A percentile compares a stretch with the other conserved stretches of the same genome.
These are phyloP conservation scores for Apiospora arundinis DNA, from an alignment of 2,329 filamentous ascomycete species.

Conservation along the genomic window DNA sequence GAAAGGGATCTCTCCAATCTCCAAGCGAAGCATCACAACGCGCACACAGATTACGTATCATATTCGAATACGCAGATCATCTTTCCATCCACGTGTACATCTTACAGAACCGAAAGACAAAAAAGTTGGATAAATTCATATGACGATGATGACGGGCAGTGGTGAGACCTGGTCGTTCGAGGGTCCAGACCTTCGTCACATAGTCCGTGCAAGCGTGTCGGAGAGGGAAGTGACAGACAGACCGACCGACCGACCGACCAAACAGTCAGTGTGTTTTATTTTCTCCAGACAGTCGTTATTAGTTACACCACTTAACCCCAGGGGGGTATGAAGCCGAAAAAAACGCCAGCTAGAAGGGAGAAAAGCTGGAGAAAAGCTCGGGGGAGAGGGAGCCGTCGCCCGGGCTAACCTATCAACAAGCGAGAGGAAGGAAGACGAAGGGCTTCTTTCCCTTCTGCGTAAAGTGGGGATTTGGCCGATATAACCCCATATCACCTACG, in stretches of 20 bases:
- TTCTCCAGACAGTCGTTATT: neutral
- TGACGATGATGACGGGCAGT: neutral
- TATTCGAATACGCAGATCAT: neutral
- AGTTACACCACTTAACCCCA: neutral
- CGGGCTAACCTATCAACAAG: neutral
- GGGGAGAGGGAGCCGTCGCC: neutral
- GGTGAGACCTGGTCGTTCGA: neutral
- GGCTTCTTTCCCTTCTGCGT: neutral
- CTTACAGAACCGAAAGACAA: neutral
- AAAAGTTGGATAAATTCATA: neutral
- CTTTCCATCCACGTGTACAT: neutral
- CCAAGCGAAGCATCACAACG: too few species aligned
- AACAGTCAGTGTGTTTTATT: neutral
- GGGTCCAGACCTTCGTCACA: neutral
- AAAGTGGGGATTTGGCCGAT: slow-evolving; percentile 8
- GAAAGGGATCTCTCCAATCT: too few species aligned
- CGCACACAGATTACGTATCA: neutral
- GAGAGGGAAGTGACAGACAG: too few species aligned
- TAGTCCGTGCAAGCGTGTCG: too few species aligned
- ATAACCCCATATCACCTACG: slow-evolving; percentile 8
- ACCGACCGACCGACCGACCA: neutral
- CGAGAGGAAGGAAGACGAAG: neutral
- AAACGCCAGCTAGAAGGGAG: neutral
- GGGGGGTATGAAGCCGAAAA: neutral
- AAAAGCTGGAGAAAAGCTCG: neutral